phyloP scores from a whole-genome alignment of 2,329 filamentous ascomycete species.

The Falciphora oryzae region DNA sequence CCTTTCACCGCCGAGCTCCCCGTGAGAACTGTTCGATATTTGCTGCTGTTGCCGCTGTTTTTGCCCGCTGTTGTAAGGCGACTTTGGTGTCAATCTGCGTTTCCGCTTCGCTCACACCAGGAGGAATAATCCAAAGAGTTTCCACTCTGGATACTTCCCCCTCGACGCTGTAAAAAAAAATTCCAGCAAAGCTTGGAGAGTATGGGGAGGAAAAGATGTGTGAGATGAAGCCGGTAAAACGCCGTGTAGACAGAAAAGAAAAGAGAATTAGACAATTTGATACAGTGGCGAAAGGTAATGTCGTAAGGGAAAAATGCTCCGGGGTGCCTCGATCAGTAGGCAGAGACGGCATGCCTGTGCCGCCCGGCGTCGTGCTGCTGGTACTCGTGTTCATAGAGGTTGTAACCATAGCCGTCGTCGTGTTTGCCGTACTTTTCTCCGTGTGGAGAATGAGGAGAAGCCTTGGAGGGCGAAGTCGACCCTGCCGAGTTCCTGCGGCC shows the following conservation, averaged over 20 bases:
- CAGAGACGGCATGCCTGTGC: not conserved
- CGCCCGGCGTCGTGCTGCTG: slow-evolving; percentile 11
- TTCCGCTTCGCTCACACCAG: not conserved
- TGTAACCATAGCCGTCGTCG: slow-evolving; percentile 1
- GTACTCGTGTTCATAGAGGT: slow-evolving; percentile 11
- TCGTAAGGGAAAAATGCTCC: not conserved
- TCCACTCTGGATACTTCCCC: not conserved
- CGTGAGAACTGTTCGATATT: not conserved
- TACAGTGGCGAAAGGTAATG: not conserved
- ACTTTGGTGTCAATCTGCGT: not conserved
- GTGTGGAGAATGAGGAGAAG: not conserved
- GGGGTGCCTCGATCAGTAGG: not conserved
- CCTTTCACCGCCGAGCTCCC: not conserved
- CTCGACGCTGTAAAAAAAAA: slow-evolving; percentile 6
- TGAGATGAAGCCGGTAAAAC: too few relatives aligned
- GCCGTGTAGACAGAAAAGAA: not conserved
- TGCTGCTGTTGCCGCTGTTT: not conserved
- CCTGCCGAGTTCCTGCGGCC: slow-evolving; percentile 20
- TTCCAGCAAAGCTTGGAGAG: not conserved
- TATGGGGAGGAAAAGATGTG: not conserved
- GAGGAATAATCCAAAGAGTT: not conserved
- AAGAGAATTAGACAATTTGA: slow-evolving; percentile 1
- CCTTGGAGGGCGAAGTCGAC: slow-evolving; percentile 12
- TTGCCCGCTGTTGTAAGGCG: not conserved
- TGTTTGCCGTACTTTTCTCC: not conserved